Evolutionary conservation across 331 rosid genomes (phyloP).

Genomic region (Pyracantha coccinea): DNA sequence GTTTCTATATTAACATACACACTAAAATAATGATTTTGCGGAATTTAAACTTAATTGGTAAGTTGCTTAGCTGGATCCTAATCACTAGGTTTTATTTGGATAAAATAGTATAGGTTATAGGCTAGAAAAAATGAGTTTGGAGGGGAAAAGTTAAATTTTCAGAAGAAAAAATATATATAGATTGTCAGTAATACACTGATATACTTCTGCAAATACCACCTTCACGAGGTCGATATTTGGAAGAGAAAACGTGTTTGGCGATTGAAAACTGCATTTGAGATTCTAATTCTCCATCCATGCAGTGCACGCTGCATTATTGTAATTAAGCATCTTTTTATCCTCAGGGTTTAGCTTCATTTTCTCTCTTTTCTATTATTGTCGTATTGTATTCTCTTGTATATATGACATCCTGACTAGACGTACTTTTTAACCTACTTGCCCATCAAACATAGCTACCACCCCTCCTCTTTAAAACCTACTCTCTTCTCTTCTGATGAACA

Average conservation of each 20-base stretch:
- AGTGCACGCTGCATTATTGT: constrained; percentile 39
- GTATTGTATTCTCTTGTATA: constrained; percentile 29
- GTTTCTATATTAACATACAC: too few relatives aligned
- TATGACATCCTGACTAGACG: constrained; percentile 24
- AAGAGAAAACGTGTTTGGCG: neutral
- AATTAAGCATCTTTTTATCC: constrained; percentile 57
- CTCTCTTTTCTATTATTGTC: constrained; percentile 28
- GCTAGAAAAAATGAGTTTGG: too few relatives aligned
- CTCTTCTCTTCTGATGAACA: neutral
- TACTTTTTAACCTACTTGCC: constrained; percentile 27
- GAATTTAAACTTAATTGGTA: too few relatives aligned
- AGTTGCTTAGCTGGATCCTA: too few relatives aligned
- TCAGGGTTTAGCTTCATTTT: constrained; percentile 14
- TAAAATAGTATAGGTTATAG: too few relatives aligned
- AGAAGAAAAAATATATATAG: too few relatives aligned
- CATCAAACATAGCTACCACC: neutral
- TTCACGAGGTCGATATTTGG: neutral
- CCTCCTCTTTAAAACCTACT: constrained; percentile 27
- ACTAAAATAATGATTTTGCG: too few relatives aligned
- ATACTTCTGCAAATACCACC: neutral
- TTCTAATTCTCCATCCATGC: constrained; percentile 44
- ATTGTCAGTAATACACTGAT: too few relatives aligned
- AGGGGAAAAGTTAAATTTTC: too few relatives aligned
- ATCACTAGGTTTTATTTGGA: too few relatives aligned
- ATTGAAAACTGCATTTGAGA: constrained; percentile 22